phyloP scores from a whole-genome alignment of 2,329 filamentous ascomycete species.

The Bisporella sp. region DNA sequence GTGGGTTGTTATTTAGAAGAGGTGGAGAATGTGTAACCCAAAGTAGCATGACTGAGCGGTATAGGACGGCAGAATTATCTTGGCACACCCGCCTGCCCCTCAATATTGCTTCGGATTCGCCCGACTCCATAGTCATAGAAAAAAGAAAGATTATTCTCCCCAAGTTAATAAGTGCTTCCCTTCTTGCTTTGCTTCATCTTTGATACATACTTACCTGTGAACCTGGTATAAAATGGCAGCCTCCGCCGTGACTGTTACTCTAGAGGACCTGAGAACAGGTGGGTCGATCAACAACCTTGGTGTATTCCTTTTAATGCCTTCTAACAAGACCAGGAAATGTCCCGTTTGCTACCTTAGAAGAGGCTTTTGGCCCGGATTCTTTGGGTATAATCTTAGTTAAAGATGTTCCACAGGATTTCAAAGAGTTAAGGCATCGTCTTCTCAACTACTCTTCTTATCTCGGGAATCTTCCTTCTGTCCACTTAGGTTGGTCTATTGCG shows the following conservation, averaged over 20 bases:
- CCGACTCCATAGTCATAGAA: too few species aligned
- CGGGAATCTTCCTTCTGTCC: constrained; percentile 65
- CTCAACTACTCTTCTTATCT: constrained; percentile 87
- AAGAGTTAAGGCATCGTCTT: constrained; percentile 62
- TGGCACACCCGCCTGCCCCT: too few species aligned
- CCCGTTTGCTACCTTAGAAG: constrained; percentile 59
- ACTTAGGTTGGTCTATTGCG: constrained; percentile 53
- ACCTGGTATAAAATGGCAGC: constrained; percentile 17
- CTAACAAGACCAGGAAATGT: constrained; percentile 46
- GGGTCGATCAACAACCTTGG: too few species aligned
- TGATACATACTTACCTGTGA: background rate
- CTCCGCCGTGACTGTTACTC: constrained; percentile 42
- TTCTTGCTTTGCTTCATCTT: too few species aligned
- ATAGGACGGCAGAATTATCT: too few species aligned
- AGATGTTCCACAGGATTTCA: constrained; percentile 68
- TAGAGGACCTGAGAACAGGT: constrained; percentile 36
- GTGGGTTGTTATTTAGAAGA: background rate
- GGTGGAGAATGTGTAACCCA: too few species aligned
- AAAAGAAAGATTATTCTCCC: too few species aligned
- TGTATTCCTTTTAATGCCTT: too few species aligned
- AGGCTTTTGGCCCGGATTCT: constrained; percentile 85
- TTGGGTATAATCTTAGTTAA: constrained; percentile 92
- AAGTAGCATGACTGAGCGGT: too few species aligned
- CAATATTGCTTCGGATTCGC: too few species aligned
- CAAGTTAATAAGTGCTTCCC: too few species aligned